These are phyloP conservation scores for Claviceps lovelessii DNA, from an alignment of 2,329 filamentous ascomycete genomes.

Conservation along the genomic window DNA sequence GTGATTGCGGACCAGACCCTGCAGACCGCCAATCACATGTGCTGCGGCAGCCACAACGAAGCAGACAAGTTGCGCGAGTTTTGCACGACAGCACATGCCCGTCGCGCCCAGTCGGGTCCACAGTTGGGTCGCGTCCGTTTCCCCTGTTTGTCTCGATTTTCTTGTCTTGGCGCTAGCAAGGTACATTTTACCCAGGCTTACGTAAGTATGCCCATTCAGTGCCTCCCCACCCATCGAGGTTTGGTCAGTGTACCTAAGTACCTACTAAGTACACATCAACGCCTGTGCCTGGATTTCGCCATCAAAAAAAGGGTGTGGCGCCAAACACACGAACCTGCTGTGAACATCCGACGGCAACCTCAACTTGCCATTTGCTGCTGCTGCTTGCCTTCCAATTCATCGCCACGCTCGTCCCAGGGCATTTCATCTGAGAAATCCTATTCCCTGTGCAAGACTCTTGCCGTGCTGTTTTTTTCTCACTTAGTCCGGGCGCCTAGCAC, in stretches of 20 bases:
- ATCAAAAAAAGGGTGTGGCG: conserved; percentile 1
- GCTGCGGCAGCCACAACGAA: too few species aligned
- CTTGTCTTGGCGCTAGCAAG: not conserved
- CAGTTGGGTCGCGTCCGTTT: not conserved
- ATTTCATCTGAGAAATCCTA: not conserved
- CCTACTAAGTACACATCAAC: not conserved
- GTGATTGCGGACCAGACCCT: too few species aligned
- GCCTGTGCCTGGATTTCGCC: conserved; percentile 1
- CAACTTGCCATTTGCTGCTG: not conserved
- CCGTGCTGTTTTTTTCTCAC: not conserved
- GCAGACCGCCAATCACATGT: too few species aligned
- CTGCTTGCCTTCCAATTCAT: not conserved
- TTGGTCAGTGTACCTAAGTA: too few species aligned
- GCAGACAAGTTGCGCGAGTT: too few species aligned
- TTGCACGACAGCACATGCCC: too few species aligned
- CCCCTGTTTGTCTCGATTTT: too few species aligned
- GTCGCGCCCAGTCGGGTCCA: not conserved
- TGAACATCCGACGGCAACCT: conserved; percentile 1
- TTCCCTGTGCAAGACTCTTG: not conserved
- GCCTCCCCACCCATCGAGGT: too few species aligned
- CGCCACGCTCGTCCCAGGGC: not conserved
- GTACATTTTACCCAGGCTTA: not conserved
- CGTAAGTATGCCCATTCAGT: too few species aligned
- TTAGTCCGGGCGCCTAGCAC: not conserved
- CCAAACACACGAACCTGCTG: not conserved